Percentiles rank a stretch among this genome's conserved stretches.
Evolutionary conservation across 2,329 filamentous ascomycete genomes (phyloP).

Genomic region (Cladosporium sp.): DNA sequence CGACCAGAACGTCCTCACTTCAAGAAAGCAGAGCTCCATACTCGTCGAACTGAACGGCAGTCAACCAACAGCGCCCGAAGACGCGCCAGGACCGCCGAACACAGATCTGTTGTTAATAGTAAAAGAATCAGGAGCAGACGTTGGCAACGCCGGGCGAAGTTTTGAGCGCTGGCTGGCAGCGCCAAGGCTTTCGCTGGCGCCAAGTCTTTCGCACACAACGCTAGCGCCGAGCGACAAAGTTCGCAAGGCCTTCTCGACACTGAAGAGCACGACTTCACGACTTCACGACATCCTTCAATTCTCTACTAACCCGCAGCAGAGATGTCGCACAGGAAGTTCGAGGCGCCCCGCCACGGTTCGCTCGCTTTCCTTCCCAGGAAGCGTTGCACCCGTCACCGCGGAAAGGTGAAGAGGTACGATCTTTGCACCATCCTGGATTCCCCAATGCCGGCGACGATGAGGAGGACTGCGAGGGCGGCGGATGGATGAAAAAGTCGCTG

Average conservation of each 20-base stretch:
- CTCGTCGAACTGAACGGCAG: constrained; percentile 80
- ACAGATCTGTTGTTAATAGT: constrained; percentile 67
- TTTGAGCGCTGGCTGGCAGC: background rate
- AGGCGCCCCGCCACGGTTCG: constrained; percentile 88
- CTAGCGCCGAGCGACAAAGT: constrained; percentile 5
- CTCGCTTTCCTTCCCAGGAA: constrained; percentile 62
- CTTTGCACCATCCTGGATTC: background rate
- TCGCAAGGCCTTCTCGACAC: constrained; percentile 1
- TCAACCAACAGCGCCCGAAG: constrained; percentile 62
- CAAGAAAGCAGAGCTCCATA: constrained; percentile 66
- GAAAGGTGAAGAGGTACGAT: constrained; percentile 93
- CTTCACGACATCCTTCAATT: constrained; percentile 1
- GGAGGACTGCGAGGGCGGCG: constrained; percentile 15
- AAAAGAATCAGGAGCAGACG: constrained; percentile 15
- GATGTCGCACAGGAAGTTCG: constrained; percentile 62
- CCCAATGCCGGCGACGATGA: background rate
- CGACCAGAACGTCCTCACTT: constrained; percentile 81
- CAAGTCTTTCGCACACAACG: background rate
- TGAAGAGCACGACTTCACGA: constrained; percentile 7
- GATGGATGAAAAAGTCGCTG: background rate
- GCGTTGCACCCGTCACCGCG: constrained; percentile 88
- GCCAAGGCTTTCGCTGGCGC: constrained; percentile 1
- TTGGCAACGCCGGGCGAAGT: constrained; percentile 3
- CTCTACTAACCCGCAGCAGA: constrained; percentile 15
- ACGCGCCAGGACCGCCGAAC: constrained; percentile 68